Conservation (phyloP, 208 protist species). For the Trypanosoma brucei region DNA sequence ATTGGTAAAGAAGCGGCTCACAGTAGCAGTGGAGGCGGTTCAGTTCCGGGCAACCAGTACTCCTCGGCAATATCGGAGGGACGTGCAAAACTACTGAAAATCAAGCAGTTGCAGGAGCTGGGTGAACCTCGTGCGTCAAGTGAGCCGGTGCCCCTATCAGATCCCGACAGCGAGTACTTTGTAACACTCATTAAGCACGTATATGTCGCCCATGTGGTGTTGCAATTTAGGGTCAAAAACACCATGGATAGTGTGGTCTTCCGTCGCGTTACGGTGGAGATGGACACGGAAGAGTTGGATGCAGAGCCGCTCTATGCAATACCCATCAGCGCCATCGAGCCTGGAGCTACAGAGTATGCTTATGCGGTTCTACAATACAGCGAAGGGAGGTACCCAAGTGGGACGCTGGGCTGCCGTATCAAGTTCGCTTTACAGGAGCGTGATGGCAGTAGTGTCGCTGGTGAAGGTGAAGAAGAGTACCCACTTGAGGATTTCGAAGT, state of each 20-base stretch:
- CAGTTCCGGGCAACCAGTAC: background rate
- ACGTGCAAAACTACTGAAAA: conserved; percentile 54
- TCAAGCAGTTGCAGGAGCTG: conserved; percentile 64
- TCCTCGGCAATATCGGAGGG: conserved; percentile 50
- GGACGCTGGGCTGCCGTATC: conserved; percentile 54
- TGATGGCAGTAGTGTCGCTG: conserved; percentile 23
- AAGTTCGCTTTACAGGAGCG: conserved; percentile 68
- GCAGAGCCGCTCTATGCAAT: conserved; percentile 83
- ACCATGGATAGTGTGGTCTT: conserved; percentile 91
- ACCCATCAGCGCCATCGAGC: conserved; percentile 48
- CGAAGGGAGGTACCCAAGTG: conserved; percentile 61
- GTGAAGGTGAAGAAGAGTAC: conserved; percentile 69
- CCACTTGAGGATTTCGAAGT: conserved; percentile 81
- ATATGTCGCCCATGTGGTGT: conserved; percentile 88
- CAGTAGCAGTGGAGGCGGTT: background rate
- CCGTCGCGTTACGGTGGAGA: conserved; percentile 76
- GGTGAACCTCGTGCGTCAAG: conserved; percentile 67
- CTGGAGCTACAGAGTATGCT: conserved; percentile 52
- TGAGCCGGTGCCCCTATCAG: conserved; percentile 85
- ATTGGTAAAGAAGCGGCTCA: conserved; percentile 7
- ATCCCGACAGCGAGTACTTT: conserved; percentile 96
- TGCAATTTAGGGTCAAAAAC: conserved; percentile 94
- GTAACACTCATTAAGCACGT: conserved; percentile 95
- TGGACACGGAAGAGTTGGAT: conserved; percentile 73
- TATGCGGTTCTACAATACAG: conserved; percentile 76